A percentile compares a stretch with the other conserved stretches of the same genome.
Evolutionary conservation across 208 protist genomes (phyloP).

Genomic region (Leishmania major): DNA sequence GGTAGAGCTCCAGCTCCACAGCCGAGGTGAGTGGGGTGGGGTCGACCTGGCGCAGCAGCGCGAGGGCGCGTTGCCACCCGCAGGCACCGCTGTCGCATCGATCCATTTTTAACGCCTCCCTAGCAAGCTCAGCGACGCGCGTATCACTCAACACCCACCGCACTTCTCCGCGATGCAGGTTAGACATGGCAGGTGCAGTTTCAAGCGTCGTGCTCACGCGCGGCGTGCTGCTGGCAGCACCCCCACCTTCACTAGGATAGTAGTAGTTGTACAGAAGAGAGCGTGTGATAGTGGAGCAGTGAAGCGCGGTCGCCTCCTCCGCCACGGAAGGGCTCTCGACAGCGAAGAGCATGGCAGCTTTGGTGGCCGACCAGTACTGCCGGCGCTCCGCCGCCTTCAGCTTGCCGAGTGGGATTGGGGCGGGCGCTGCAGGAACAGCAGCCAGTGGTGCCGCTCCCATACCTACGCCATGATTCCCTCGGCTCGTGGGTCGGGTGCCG

Average conservation of each 20-base stretch:
- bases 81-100: constrained; percentile 8
- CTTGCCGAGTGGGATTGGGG: background rate
- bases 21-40: constrained; percentile 34
- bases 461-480: no score
- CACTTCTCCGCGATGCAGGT: constrained; percentile 24
- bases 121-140: constrained; percentile 29
- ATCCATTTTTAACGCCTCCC: constrained; percentile 21
- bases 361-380: constrained; percentile 23
- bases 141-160: constrained; percentile 34
- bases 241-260: constrained; percentile 1
- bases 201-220: background rate
- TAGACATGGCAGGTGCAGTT: constrained; percentile 6
- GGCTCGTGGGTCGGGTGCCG: no score
- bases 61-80: constrained; percentile 45
- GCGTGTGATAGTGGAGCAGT: constrained; percentile 37
- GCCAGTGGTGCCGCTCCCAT: background rate
- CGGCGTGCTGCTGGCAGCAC: background rate
- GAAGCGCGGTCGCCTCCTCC: constrained; percentile 63
- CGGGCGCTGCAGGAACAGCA: background rate
- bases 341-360: constrained; percentile 62
- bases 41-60: constrained; percentile 33
- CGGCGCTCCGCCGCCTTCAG: constrained; percentile 12
- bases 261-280: constrained; percentile 29
- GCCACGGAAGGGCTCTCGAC: constrained; percentile 51
- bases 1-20: constrained; percentile 47